Percentiles rank a stretch among this genome's conserved stretches.
Conservation (phyloP, 2,329 filamentous ascomycete genomes). For the Ceratocystis cacaofunesta region DNA sequence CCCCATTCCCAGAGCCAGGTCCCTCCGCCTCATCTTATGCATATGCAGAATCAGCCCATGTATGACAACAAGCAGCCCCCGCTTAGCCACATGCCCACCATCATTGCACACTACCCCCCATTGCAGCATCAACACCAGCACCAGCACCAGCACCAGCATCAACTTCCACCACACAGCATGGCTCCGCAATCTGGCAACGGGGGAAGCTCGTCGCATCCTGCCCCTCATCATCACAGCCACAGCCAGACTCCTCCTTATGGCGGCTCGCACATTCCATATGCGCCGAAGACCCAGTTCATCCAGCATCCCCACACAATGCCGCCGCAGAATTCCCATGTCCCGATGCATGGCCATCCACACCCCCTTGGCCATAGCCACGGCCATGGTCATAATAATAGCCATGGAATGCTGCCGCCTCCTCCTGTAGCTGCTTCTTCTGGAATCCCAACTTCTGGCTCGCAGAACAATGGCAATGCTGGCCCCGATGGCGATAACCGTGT, state of each 20-base stretch:
- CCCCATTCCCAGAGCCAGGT: neutral
- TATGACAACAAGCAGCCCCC: constrained; percentile 13
- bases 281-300: constrained; percentile 9
- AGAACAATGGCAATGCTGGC: neutral
- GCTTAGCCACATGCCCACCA: constrained; percentile 15
- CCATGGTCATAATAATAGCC: neutral
- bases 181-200: neutral
- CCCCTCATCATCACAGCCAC: neutral
- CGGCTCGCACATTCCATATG: constrained; percentile 1
- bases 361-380: neutral
- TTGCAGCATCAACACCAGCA: neutral
- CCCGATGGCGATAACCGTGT: constrained; percentile 3
- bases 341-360: neutral
- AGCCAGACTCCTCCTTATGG: neutral
- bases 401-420: neutral
- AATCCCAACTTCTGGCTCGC: neutral
- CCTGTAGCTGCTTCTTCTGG: neutral
- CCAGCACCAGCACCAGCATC: constrained; percentile 1
- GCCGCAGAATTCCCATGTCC: neutral
- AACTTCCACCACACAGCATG: neutral
- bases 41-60: constrained; percentile 11
- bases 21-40: constrained; percentile 4
- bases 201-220: neutral
- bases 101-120: constrained; percentile 13
- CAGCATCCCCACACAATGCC: constrained; percentile 5